Conservation (phyloP, 371 early-diverging fungal species). For the Apophysomyces ossiformis region DNA sequence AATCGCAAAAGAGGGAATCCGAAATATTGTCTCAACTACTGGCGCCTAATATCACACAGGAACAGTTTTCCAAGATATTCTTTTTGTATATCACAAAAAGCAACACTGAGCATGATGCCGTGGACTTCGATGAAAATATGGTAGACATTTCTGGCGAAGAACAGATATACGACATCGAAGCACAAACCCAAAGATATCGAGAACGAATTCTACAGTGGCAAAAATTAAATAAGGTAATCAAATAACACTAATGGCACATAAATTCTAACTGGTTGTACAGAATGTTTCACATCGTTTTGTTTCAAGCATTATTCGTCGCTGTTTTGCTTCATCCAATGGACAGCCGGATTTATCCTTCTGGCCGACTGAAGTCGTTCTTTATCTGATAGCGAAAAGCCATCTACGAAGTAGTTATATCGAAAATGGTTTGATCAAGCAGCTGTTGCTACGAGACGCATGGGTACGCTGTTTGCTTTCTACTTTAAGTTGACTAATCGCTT, state of each 20-base stretch:
- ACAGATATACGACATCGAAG: not conserved
- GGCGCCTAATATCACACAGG: constrained; percentile 19
- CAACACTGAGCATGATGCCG: constrained; percentile 19
- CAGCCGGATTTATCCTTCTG: constrained; percentile 51
- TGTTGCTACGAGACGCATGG: constrained; percentile 63
- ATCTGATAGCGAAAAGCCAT: constrained; percentile 51
- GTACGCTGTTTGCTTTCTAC: constrained; percentile 18
- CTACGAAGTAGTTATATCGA: constrained; percentile 54
- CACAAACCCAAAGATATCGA: constrained; percentile 11
- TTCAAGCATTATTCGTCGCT: constrained; percentile 43
- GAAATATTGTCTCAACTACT: constrained; percentile 23
- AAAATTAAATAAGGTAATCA: not conserved
- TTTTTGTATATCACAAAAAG: constrained; percentile 23
- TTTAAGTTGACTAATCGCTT: not conserved
- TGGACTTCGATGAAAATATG: constrained; percentile 20
- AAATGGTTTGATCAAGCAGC: constrained; percentile 49
- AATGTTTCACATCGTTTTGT: constrained; percentile 60
- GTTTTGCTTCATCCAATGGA: constrained; percentile 29
- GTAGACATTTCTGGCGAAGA: not conserved
- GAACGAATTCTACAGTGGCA: constrained; percentile 4
- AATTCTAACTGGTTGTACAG: constrained; percentile 16
- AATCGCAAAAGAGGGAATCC: constrained; percentile 34
- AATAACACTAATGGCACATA: not conserved
- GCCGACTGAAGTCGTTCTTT: constrained; percentile 57
- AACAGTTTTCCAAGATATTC: constrained; percentile 38